Evolutionary conservation across 2,329 filamentous ascomycete genomes (phyloP), one percentile per base, ranked within the genome.

Genomic region (Talaromyces pinophilus): DNA sequence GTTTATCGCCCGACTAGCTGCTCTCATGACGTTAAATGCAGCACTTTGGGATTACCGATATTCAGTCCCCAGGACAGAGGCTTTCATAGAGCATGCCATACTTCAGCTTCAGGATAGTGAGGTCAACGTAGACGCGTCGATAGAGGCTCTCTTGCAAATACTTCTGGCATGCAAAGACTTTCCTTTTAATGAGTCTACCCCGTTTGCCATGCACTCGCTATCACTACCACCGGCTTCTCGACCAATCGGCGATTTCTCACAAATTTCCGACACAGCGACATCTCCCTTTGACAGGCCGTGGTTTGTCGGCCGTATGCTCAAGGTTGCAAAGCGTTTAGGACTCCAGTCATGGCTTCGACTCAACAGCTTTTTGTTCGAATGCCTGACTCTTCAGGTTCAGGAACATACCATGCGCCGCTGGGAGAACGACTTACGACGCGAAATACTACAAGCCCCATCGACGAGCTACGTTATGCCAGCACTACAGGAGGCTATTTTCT

Each of bases 41-140:
- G 77, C 74, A 5, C 70, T 80, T 11, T 81, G 78, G 78, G 77
- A 81, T 68, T 79, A 80, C 61, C 73, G 79, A 17, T 72, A 73
- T 44, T 73, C 75, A 8, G 69, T 71, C 0, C 67, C 65, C 7
- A 71, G 70, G 40, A 73, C 71, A 13, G 76, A 75, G 25, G 68
- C 69, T 5, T 80, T 80, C 64, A 72, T 80, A n/a, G 59, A 59
- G 35, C 75, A 72, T 7, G 69, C 79, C 5, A 70, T 76, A 52
- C 71, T 72, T 48, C 72, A 73, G 25, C 68, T 80, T 28, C 67
- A 72, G 8, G 70, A 76, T 50, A 79, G 75, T 63, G 77, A 79
- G 65, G 73, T 80, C 19, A 73, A 75, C 62, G 72, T 75, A 67
- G 77, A 74, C 50, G 73, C 74, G n/a, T 79, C 77, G 1, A 71